phyloP scores from a whole-genome alignment of 805 yeast genomes.

The Wickerhamomyces silvicola region DNA sequence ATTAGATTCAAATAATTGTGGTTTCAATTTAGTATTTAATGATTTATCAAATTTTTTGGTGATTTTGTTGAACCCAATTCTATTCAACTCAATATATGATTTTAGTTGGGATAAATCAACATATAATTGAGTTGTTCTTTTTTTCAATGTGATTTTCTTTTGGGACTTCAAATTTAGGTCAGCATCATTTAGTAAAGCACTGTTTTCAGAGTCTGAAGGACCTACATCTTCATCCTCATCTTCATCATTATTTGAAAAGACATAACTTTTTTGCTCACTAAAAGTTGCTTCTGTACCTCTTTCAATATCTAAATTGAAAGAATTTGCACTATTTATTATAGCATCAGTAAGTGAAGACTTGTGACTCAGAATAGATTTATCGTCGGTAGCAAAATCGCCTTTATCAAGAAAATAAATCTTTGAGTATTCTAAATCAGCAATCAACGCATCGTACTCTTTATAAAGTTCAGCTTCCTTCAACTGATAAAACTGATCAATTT shows the following conservation, averaged over 20 bases:
- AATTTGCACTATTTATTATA: conserved; percentile 11
- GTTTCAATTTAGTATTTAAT: conserved; percentile 47
- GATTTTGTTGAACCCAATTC: conserved; percentile 81
- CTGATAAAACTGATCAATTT: conserved; percentile 47
- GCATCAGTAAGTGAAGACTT: conserved; percentile 19
- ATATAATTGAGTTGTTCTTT: conserved; percentile 54
- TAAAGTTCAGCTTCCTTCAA: conserved; percentile 40
- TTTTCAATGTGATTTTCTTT: conserved; percentile 60
- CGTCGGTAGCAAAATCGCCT: conserved; percentile 16
- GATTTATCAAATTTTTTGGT: conserved; percentile 87
- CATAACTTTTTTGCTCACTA: not conserved
- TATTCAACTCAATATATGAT: conserved; percentile 77
- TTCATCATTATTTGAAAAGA: conserved; percentile 17
- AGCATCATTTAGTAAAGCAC: conserved; percentile 43
- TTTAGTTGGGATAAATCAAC: conserved; percentile 75
- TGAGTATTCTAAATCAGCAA: conserved; percentile 41
- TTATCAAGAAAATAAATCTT: conserved; percentile 19
- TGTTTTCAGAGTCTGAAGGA: conserved; percentile 34
- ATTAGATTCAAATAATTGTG: conserved; percentile 37
- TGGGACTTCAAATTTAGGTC: conserved; percentile 46
- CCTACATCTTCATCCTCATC: conserved; percentile 33
- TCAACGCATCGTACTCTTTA: conserved; percentile 37
- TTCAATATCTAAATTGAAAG: conserved; percentile 18
- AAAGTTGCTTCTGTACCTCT: conserved; percentile 2
- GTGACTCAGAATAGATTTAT: conserved; percentile 17